Conservation (phyloP, 202 grass and related monocot genomes). For the Musa balbisiana region DNA sequence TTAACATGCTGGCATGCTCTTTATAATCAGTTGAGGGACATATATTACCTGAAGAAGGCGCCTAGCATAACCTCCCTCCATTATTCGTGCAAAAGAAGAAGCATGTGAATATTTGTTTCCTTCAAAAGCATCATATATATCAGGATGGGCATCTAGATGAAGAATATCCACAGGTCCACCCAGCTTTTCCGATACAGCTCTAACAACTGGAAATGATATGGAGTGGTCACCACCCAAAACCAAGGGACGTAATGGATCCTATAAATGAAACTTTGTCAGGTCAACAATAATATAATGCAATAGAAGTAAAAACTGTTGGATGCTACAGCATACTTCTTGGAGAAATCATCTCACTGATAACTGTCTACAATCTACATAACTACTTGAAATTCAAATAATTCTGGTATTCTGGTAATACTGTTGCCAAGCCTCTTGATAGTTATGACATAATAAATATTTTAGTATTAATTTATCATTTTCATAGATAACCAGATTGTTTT, state of each 20-base stretch:
- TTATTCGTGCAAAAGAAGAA: constrained; percentile 96
- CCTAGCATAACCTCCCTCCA: constrained; percentile 94
- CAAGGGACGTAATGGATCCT: constrained; percentile 80
- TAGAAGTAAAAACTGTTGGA: neutral
- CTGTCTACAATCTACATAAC: too few relatives aligned
- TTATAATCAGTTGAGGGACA: constrained; percentile 1
- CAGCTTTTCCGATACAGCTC: constrained; percentile 91
- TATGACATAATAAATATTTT: too few relatives aligned
- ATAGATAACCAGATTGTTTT: too few relatives aligned
- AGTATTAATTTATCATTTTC: too few relatives aligned
- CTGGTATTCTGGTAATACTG: too few relatives aligned
- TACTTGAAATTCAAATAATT: too few relatives aligned
- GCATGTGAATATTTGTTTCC: constrained; percentile 91
- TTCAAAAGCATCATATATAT: constrained; percentile 90
- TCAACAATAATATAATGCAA: neutral
- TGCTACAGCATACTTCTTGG: too few relatives aligned
- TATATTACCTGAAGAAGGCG: constrained; percentile 69
- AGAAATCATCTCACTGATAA: too few relatives aligned
- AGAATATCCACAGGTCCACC: constrained; percentile 94
- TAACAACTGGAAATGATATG: constrained; percentile 90
- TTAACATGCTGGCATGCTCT: neutral
- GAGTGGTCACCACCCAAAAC: constrained; percentile 95
- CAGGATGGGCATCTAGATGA: constrained; percentile 96
- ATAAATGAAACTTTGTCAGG: constrained; percentile 1
- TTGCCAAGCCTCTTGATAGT: too few relatives aligned